Percentiles rank a stretch among this genome's conserved stretches.
Evolutionary conservation across 2,329 filamentous ascomycete species (phyloP).

Genomic region (Colletotrichum incanum): DNA sequence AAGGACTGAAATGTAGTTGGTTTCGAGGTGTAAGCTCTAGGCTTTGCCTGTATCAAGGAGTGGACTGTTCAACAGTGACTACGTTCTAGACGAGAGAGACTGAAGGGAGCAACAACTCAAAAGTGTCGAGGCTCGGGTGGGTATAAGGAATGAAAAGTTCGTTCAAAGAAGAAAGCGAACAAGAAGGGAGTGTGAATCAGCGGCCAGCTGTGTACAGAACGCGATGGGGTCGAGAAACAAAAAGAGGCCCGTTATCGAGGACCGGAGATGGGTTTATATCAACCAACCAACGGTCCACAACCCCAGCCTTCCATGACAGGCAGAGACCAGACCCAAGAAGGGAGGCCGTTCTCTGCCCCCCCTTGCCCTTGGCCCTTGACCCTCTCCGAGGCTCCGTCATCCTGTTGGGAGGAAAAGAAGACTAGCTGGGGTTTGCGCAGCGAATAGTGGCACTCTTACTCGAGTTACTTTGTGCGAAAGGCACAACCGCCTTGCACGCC

Average conservation of each 20-base stretch:
- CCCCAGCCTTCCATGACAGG: constrained; percentile 28
- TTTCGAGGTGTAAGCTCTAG: constrained; percentile 35
- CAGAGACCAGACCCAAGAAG: constrained; percentile 6
- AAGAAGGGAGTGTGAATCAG: constrained; percentile 42
- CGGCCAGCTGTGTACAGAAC: constrained; percentile 41
- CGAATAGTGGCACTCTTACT: constrained; percentile 21
- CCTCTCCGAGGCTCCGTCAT: constrained; percentile 21
- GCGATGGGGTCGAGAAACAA: constrained; percentile 31
- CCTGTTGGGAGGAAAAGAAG: neutral
- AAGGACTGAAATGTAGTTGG: constrained; percentile 36
- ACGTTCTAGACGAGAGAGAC: constrained; percentile 24
- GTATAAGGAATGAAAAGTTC: constrained; percentile 42
- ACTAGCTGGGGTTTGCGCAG: constrained; percentile 16
- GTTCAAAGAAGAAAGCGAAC: constrained; percentile 35
- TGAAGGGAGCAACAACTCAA: constrained; percentile 21
- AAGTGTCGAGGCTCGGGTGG: constrained; percentile 5
- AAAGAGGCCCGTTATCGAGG: constrained; percentile 34
- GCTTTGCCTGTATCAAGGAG: constrained; percentile 30
- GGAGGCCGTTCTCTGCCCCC: constrained; percentile 19
- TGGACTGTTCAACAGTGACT: constrained; percentile 44
- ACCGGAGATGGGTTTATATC: constrained; percentile 40
- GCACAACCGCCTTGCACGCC: constrained; percentile 32
- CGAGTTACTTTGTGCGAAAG: neutral
- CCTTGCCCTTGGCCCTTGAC: neutral
- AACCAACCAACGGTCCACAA: constrained; percentile 39